Evolutionary conservation across 2,329 filamentous ascomycete genomes (phyloP), one percentile per base, ranked within the genome.

Genomic region (Dactylonectria macrodidyma): DNA sequence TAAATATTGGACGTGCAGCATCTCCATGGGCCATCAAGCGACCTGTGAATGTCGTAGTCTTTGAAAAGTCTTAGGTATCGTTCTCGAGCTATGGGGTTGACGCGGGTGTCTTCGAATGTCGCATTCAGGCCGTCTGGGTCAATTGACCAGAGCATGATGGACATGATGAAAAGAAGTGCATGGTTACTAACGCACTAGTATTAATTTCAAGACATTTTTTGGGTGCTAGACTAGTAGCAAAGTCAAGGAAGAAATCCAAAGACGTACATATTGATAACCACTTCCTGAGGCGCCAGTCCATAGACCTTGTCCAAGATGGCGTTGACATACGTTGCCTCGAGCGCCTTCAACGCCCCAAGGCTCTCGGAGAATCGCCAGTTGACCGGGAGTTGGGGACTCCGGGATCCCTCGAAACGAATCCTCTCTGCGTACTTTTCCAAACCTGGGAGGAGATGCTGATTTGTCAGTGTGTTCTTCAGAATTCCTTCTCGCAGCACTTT

Each of bases 291-390:
- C 14, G 80, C 76, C 4, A 81, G 30, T 0, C 76, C 75, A 67
- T 88, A 87, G 67, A 87, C 87, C n/a, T 78, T 77, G 56, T 80
- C 79, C 8, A 87, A 61, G 10, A 88, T 74, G 1, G 79, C 78
- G 55, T 82, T 83, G 33, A 87, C 69, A 68, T 87, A 78, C 0
- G 81, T 80, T 9, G 84, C 85, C 71, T 87, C 85, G 19, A 86
- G 75, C 1, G 78, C 85, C 71, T 87, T 87, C 33, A 88, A 69
- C 1, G 84, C 78, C 0, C 85, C 81, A 1, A 87, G 83, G 54
- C 85, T 87, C 73, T 89, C 87, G 2, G 87, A 86, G 58, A 88
- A 87, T 2, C 86, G 81, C 87, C 87, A 89, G 59, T 87, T 88
- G 74, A 89, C 85, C 0, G 86, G 85, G 10, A 88, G 81, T 51